Evolutionary conservation across 2,329 filamentous ascomycete genomes (phyloP), one percentile per base, ranked within the genome.

Genomic region (Chlorencoelia australis): DNA sequence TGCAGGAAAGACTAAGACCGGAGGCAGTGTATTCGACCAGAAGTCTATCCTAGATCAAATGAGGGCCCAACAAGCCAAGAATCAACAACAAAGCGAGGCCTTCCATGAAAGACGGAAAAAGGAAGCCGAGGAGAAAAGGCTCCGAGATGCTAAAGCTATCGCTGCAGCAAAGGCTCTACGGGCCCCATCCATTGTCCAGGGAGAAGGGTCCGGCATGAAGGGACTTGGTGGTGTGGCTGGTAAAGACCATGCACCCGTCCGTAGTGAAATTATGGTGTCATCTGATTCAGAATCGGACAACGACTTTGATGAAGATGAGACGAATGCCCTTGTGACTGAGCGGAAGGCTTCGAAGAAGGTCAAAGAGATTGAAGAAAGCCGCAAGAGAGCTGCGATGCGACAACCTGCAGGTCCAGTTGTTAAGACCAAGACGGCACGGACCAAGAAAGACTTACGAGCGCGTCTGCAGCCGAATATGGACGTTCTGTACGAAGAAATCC

Each of bases 391-490:
- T 18, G 55, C 77, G 46, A 71, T 66, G 27, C 59, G 73, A 45
- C 67, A 75, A 51, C 40, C 47, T 33, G 72, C 74, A 28, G 78
- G 76, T 10, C 89, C 89, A 0, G 77, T 93, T 39, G 89, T 86
- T 61, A 94, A 95, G 63, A 66, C 75, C 47, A 83, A 85, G 56
- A 74, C 86, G 34, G 69, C 80, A 44, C 76, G 89, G 33, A 89
- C 87, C 11, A 76, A 81, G 30, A 94, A 94, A 59, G 91, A 98
- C 60, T 89, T 95, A 76, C 81, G 89, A 49, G 89, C 91, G 45
- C 81, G 91, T 44, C 69, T 98, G 41, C 82, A 88, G 20, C 91
- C 93, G 6, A 85, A 93, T 47, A 81, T 98, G 62, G 81, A 86
- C 24, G 69, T 75, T 11, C 64, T 98, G 19, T 91, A 96, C 56